Evolutionary conservation across 768 basidiomycete species (phyloP), one percentile per base, ranked within the genome.

Genomic region (Leccinellum luteum): DNA sequence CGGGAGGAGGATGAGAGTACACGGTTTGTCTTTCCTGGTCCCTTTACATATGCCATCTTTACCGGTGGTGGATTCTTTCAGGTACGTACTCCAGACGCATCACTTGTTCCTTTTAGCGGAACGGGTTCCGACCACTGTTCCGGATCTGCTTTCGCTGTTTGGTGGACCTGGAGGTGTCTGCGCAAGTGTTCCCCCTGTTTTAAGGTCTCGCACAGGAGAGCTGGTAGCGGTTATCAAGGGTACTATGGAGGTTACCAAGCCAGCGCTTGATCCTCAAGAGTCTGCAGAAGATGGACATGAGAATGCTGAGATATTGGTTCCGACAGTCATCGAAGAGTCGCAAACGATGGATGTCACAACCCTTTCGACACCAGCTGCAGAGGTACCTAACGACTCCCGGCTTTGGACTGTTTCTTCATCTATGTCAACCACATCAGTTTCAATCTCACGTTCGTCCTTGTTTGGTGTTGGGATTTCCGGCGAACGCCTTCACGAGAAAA

Each of bases 1-100:
- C 78, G 92, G 51, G 84, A 87, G 55, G 90, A 93, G 64, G 95
- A 98, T 68, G 94, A 97, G 72, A 91, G 90, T 66, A 81, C 82
- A 9, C 76, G 87, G 87, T 94, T 68, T 47, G 83, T 73, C 3
- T 32, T 54, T 32, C n/a, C 35, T 43, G 7, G 17, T 30, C 45
- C 25, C 19, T 54, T 47, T 50, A 13, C 13, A 43, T 9, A 2
- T 9, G 21, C 21, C 21, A 14, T 28, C 15, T 52, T 49, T 13
- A 38, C 48, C 15, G 13, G 53, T 12, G 14, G 8, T 15, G 21
- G 17, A 7, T 32, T 48, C 6, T 49, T 58, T 21, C 51, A 89
- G 89, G 73, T 92, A 86, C 68, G 82, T 93, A 17, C 74, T 93
- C 12, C 80, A 85, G 35, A 92, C 92, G 62, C 90, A 91, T 60